These are phyloP conservation scores for Nakazawaea molendinolei DNA, from an alignment of 805 yeast species.

Conservation along the genomic window DNA sequence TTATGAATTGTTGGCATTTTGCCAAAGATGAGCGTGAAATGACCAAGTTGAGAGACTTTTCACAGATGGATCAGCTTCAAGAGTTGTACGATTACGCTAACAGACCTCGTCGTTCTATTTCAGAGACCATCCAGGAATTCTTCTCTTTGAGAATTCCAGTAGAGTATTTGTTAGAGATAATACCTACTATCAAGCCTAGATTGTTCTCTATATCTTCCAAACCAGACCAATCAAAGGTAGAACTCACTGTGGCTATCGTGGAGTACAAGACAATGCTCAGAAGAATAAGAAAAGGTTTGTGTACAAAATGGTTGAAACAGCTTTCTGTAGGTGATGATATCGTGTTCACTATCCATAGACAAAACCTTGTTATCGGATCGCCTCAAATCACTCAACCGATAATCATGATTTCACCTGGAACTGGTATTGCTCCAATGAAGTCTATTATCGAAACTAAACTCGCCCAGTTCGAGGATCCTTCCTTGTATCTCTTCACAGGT, in stretches of 20 bases:
- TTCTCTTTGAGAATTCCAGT: constrained; percentile 69
- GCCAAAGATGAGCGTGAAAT: constrained; percentile 66
- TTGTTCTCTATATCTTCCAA: constrained; percentile 77
- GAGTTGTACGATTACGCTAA: constrained; percentile 88
- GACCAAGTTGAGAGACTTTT: constrained; percentile 72
- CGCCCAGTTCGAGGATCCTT: constrained; percentile 18
- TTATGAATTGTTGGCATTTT: constrained; percentile 68
- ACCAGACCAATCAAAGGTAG: constrained; percentile 38
- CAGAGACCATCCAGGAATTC: constrained; percentile 82
- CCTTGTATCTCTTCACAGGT: constrained; percentile 63
- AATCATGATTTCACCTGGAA: constrained; percentile 84
- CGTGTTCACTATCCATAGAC: constrained; percentile 42
- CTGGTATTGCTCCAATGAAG: constrained; percentile 93
- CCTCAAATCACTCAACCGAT: constrained; percentile 34
- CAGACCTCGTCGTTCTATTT: constrained; percentile 80
- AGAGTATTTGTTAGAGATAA: constrained; percentile 64
- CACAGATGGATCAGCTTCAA: constrained; percentile 64
- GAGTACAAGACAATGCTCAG: constrained; percentile 79
- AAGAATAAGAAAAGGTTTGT: constrained; percentile 70
- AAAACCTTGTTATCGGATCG: constrained; percentile 31
- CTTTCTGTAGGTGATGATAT: constrained; percentile 43
- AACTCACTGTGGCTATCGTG: constrained; percentile 76
- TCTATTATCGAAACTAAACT: constrained; percentile 45
- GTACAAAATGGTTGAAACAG: constrained; percentile 66
- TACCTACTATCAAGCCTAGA: constrained; percentile 78